phyloP scores from a whole-genome alignment of 148 eudicot species.

The Cornus suecica region DNA sequence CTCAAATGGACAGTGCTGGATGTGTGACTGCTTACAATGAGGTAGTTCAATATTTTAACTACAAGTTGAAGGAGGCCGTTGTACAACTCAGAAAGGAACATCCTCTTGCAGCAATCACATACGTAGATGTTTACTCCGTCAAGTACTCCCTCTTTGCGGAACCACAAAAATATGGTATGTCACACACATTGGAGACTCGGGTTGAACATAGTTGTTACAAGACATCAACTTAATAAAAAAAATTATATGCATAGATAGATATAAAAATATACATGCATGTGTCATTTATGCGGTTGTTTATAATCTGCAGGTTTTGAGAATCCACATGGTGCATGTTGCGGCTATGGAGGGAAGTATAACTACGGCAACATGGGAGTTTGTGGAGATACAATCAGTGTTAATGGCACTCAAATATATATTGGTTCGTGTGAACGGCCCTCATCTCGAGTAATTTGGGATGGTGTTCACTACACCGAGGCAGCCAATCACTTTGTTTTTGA shows the following conservation, averaged over 20 bases:
- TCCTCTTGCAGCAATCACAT: slow-evolving; percentile 18
- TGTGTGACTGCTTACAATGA: slow-evolving; percentile 17
- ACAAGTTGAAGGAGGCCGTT: slow-evolving; percentile 10
- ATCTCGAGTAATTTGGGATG: background rate
- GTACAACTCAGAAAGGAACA: slow-evolving; percentile 12
- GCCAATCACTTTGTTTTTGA: background rate
- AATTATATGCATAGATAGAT: background rate
- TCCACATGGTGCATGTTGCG: background rate
- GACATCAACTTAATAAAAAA: background rate
- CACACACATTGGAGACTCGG: background rate
- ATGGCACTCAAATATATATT: background rate
- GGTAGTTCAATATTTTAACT: slow-evolving; percentile 17
- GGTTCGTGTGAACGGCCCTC: background rate
- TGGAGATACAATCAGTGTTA: background rate
- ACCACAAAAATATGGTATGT: slow-evolving; percentile 15
- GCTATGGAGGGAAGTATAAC: background rate
- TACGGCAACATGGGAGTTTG: background rate
- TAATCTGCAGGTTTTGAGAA: background rate
- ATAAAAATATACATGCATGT: too few relatives aligned
- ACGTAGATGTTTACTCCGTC: slow-evolving; percentile 18
- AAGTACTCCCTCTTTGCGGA: slow-evolving; percentile 10
- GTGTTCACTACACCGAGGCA: background rate
- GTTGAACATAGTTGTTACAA: background rate
- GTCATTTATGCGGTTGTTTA: too few relatives aligned
- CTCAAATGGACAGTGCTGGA: slow-evolving; percentile 11